These are phyloP conservation scores for Gossypium anomalum DNA, from an alignment of 345 rosid species.

Conservation along the genomic window DNA sequence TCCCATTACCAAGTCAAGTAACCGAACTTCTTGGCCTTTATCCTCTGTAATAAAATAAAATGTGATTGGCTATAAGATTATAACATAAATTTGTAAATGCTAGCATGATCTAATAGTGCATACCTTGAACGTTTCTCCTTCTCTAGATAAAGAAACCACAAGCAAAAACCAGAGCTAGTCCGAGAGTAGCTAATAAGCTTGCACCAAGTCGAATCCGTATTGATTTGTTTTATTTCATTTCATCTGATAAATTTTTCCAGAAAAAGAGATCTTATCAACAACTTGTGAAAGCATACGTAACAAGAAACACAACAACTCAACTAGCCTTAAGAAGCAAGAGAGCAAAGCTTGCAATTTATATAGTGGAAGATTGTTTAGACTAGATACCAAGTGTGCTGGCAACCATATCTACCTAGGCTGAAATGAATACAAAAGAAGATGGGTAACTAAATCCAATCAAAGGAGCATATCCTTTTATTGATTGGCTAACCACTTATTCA, in stretches of 20 bases:
- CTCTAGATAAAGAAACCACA: not conserved
- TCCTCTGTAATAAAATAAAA: not conserved
- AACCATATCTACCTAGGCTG: too few relatives aligned
- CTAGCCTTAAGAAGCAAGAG: not conserved
- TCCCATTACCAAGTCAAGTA: not conserved
- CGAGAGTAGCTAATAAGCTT: not conserved
- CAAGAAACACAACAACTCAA: not conserved
- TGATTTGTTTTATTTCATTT: not conserved
- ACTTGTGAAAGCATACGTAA: not conserved
- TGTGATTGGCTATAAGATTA: not conserved
- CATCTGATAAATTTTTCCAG: not conserved
- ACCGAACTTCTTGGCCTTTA: not conserved
- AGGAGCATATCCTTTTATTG: too few relatives aligned
- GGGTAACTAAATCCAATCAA: too few relatives aligned
- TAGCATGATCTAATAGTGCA: not conserved
- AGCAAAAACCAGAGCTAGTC: not conserved
- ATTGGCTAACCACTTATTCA: too few relatives aligned
- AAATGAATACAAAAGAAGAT: too few relatives aligned
- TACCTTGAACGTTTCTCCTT: not conserved
- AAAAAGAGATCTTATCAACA: not conserved
- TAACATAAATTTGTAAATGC: not conserved
- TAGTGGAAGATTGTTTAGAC: too few relatives aligned
- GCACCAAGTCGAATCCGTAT: not conserved
- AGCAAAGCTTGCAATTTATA: too few relatives aligned
- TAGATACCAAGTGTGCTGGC: too few relatives aligned